A percentile compares a stretch with the other conserved stretches of the same genome.
Conservation (phyloP, 169 alveolate genomes). For the Perkinsus chesapeaki region DNA sequence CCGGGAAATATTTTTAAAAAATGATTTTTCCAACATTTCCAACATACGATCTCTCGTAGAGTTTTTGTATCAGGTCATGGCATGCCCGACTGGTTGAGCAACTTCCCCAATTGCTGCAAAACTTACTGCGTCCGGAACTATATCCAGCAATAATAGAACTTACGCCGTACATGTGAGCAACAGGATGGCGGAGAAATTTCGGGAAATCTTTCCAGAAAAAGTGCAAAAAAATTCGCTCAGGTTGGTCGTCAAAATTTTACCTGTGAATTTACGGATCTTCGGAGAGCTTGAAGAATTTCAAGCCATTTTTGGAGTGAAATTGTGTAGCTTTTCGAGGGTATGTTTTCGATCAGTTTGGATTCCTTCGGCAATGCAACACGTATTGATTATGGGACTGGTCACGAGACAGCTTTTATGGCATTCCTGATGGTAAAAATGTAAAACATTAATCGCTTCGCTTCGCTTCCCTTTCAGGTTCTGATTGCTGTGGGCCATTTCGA, state of each 20-base stretch:
- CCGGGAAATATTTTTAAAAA: no score
- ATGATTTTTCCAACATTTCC: no score
- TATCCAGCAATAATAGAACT: neutral
- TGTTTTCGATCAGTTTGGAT: conserved; percentile 56
- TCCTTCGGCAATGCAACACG: conserved; percentile 89
- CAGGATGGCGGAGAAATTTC: neutral
- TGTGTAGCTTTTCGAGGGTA: conserved; percentile 45
- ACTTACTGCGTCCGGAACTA: neutral
- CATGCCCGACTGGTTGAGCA: no score
- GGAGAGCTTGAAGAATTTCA: no score
- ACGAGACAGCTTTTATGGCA: conserved; percentile 74
- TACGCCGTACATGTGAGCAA: neutral
- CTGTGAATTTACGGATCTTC: no score
- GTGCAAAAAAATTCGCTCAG: neutral
- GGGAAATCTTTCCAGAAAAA: neutral
- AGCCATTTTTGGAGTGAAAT: no score
- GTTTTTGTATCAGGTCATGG: no score
- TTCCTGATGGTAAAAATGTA: conserved; percentile 34
- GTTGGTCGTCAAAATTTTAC: no score
- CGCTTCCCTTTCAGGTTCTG: neutral
- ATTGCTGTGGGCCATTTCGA: neutral
- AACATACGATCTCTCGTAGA: no score
- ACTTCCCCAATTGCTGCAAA: neutral
- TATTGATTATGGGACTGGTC: conserved; percentile 97
- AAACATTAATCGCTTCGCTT: neutral